Percentiles rank a stretch among this genome's conserved stretches.
Evolutionary conservation across 352 stramenopile genomes (phyloP).

Genomic region (Phytophthora ramorum): DNA sequence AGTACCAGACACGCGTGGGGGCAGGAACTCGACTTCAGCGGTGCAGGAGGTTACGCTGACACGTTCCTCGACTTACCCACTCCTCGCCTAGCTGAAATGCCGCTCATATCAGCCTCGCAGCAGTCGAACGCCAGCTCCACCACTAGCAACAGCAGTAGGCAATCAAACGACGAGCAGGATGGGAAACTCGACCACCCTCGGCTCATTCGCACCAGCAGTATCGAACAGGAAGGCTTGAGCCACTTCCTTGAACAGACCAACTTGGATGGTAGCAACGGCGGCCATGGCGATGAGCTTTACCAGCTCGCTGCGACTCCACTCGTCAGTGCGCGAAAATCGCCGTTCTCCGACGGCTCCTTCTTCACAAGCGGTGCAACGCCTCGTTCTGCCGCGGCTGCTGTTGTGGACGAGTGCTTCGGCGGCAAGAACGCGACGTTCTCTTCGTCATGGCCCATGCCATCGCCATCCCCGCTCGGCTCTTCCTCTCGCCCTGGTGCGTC

Average conservation of each 20-base stretch:
- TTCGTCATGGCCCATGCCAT: conserved; percentile 33
- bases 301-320: conserved; percentile 29
- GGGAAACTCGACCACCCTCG: conserved; percentile 53
- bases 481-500: conserved; percentile 13
- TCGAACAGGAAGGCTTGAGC: conserved; percentile 81
- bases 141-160: conserved; percentile 23
- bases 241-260: conserved; percentile 78
- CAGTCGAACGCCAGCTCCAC: conserved; percentile 29
- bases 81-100: conserved; percentile 62
- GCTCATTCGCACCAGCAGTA: conserved; percentile 69
- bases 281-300: conserved; percentile 37
- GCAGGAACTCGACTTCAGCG: conserved; percentile 63
- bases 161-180: conserved; percentile 20
- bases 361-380: conserved; percentile 22
- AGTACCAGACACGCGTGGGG: conserved; percentile 66
- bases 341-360: conserved; percentile 28
- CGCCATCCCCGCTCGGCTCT: conserved; percentile 20
- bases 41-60: conserved; percentile 49
- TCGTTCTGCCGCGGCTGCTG: conserved; percentile 35
- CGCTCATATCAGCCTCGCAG: conserved; percentile 27
- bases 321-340: conserved; percentile 22
- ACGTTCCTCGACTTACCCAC: conserved; percentile 82
- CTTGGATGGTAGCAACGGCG: conserved; percentile 34
- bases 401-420: conserved; percentile 67
- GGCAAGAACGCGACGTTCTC: conserved; percentile 38